phyloP scores from a whole-genome alignment of 1,139 yeast genomes.

The Sugiyamaella pinicola region DNA sequence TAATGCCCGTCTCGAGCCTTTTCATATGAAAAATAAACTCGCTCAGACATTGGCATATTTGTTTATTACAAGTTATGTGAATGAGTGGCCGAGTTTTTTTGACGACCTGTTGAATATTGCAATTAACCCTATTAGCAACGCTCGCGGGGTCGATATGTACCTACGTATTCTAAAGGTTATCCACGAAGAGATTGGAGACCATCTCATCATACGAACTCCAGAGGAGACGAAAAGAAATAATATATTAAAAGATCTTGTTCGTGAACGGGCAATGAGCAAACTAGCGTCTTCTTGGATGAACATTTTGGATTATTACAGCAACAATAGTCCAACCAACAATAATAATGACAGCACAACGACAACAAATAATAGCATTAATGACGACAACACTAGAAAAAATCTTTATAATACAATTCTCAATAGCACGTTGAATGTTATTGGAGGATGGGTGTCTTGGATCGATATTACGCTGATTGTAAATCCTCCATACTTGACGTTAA shows the following conservation, averaged over 20 bases:
- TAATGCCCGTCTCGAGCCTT: slow-evolving; percentile 48
- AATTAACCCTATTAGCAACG: slow-evolving; percentile 43
- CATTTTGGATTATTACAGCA: slow-evolving; percentile 49
- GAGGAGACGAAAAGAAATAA: slow-evolving; percentile 67
- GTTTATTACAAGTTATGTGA: slow-evolving; percentile 66
- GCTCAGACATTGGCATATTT: slow-evolving; percentile 72
- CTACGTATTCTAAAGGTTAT: slow-evolving; percentile 71
- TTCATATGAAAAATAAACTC: slow-evolving; percentile 73
- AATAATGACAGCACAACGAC: slow-evolving; percentile 9
- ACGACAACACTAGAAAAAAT: slow-evolving; percentile 8
- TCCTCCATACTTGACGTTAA: slow-evolving; percentile 60
- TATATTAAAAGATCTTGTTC: slow-evolving; percentile 74
- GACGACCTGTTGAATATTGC: slow-evolving; percentile 55
- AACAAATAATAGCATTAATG: slow-evolving; percentile 51
- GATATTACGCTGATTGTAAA: slow-evolving; percentile 80
- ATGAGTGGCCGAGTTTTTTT: slow-evolving; percentile 67
- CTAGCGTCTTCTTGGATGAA: slow-evolving; percentile 71
- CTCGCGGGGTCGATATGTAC: slow-evolving; percentile 71
- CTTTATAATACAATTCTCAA: slow-evolving; percentile 52
- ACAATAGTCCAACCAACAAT: slow-evolving; percentile 19
- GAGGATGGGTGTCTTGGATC: slow-evolving; percentile 92
- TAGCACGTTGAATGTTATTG: slow-evolving; percentile 67
- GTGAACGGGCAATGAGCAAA: slow-evolving; percentile 72
- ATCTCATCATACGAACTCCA: slow-evolving; percentile 66
- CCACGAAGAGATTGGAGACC: slow-evolving; percentile 93